These are phyloP conservation scores for Hanseniaspora vineae DNA, from an alignment of 805 yeast species.

Conservation along the genomic window DNA sequence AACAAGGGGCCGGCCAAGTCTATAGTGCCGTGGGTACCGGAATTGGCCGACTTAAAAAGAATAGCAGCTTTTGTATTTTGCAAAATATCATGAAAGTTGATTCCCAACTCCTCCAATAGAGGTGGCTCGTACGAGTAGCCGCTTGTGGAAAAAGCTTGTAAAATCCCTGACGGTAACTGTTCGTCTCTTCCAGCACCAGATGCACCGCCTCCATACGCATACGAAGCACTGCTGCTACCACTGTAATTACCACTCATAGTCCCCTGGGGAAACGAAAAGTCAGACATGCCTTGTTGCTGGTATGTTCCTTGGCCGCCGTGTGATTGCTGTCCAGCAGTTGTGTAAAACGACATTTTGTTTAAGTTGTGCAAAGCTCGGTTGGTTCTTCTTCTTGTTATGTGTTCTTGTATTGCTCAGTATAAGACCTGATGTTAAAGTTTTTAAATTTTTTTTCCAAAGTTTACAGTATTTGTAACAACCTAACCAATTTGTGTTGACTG, in stretches of 20 bases:
- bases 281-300: background rate
- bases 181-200: constrained; percentile 20
- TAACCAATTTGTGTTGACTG: no score
- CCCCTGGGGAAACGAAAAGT: constrained; percentile 24
- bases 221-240: constrained; percentile 6
- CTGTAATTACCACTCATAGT: constrained; percentile 21
- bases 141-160: constrained; percentile 85
- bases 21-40: constrained; percentile 41
- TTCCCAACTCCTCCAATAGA: constrained; percentile 81
- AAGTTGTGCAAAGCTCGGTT: no score
- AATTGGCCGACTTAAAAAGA: constrained; percentile 38
- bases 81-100: constrained; percentile 78
- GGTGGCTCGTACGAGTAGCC: constrained; percentile 97
- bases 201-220: constrained; percentile 11
- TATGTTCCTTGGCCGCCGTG: background rate
- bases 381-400: no score
- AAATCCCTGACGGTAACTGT: constrained; percentile 54
- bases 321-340: background rate
- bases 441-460: no score
- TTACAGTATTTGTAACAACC: no score
- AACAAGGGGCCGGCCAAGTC: constrained; percentile 93
- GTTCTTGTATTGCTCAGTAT: no score
- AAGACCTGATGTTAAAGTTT: no score
- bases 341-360: background rate
- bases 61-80: constrained; percentile 54